Evolutionary conservation across 148 eudicot species (phyloP).

Genomic region (Persicaria maculosa): DNA sequence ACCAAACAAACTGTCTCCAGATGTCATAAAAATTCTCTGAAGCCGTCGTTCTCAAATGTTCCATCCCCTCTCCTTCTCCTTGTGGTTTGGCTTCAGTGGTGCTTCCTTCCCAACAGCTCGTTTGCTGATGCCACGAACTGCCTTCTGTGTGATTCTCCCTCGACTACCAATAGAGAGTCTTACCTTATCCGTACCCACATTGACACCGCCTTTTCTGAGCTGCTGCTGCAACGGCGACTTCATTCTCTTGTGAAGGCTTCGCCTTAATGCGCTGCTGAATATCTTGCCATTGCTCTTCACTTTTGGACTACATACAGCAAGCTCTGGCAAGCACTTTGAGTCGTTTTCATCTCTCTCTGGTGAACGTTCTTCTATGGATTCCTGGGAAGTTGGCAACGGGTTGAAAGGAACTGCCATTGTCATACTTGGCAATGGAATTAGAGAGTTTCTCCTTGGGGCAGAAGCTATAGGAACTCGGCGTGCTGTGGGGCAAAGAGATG

Average conservation of each 20-base stretch:
- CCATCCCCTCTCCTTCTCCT: conserved; percentile 85
- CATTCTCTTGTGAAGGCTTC: conserved; percentile 63
- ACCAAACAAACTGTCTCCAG: neutral
- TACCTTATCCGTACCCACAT: conserved; percentile 67
- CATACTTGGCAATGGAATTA: conserved; percentile 61
- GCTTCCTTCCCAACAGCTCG: conserved; percentile 31
- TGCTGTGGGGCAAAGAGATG: conserved; percentile 54
- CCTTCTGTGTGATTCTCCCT: conserved; percentile 54
- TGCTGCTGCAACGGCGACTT: conserved; percentile 67
- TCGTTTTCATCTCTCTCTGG: conserved; percentile 31
- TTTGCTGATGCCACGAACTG: conserved; percentile 40
- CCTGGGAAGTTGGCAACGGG: conserved; percentile 43
- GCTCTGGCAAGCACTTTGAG: conserved; percentile 27
- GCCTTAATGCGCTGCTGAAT: conserved; percentile 41
- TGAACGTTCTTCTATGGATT: conserved; percentile 12
- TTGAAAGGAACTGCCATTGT: conserved; percentile 22
- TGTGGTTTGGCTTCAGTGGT: conserved; percentile 43
- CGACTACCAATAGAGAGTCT: conserved; percentile 78
- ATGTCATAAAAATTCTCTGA: neutral
- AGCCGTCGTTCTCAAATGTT: conserved; percentile 33
- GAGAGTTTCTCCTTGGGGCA: conserved; percentile 51
- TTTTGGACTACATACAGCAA: conserved; percentile 43
- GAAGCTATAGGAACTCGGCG: conserved; percentile 31
- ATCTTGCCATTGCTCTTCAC: conserved; percentile 45
- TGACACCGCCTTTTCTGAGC: conserved; percentile 47